Conservation (phyloP, 1,139 yeast genomes). For the Candida sp. region DNA sequence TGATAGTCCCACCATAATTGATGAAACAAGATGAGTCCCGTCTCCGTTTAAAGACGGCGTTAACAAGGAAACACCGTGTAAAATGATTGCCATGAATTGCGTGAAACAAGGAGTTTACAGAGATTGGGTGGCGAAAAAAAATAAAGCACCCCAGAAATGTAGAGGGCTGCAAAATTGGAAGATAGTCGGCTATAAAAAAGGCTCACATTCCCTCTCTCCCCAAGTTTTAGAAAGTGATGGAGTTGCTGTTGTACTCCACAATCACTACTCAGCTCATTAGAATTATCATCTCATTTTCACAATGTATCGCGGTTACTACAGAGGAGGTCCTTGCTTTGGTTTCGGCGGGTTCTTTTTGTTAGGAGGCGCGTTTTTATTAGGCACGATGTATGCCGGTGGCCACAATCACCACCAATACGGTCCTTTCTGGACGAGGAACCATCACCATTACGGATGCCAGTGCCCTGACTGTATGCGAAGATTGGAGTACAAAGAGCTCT, state of each 20-base stretch:
- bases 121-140: not conserved
- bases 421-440: not conserved
- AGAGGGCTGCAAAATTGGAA: not conserved
- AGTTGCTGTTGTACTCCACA: not conserved
- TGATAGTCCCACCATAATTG: too few relatives aligned
- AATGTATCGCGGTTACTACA: conserved; percentile 1
- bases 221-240: too few relatives aligned
- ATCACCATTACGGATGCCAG: conserved; percentile 8
- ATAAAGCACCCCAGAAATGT: not conserved
- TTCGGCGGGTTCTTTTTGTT: conserved; percentile 10
- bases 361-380: conserved; percentile 9
- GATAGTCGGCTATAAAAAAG: not conserved
- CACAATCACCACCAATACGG: not conserved
- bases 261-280: not conserved
- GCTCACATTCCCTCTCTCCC: not conserved
- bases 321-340: conserved; percentile 8
- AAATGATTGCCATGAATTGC: too few relatives aligned
- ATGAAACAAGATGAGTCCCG: not conserved
- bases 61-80: not conserved
- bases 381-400: conserved; percentile 3
- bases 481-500: not conserved
- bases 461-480: conserved; percentile 9
- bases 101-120: too few relatives aligned
- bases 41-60: not conserved
- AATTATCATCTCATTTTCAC: not conserved